A percentile compares a stretch with the other conserved stretches of the same genome.
Evolutionary conservation across 805 yeast genomes (phyloP).

Genomic region (Ogataea polymorpha): DNA sequence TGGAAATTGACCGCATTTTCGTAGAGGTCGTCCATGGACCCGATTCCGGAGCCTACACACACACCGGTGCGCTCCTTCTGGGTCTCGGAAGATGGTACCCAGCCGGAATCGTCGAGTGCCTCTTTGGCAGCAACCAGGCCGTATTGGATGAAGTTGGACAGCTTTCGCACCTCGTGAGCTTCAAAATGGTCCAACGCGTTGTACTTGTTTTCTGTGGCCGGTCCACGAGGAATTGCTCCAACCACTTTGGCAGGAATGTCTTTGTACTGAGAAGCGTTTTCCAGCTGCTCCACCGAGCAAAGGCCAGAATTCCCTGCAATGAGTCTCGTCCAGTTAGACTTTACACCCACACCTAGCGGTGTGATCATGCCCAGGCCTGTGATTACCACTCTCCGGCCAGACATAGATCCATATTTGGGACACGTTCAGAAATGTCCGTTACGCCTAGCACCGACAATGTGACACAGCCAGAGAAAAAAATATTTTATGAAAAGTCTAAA

Average conservation of each 20-base stretch:
- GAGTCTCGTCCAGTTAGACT: slow-evolving; percentile 51
- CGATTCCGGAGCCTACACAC: slow-evolving; percentile 91
- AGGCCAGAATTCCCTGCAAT: slow-evolving; percentile 56
- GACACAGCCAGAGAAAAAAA: slow-evolving; percentile 8
- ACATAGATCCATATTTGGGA: slow-evolving; percentile 7
- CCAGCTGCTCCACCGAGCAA: slow-evolving; percentile 46
- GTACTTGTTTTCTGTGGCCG: slow-evolving; percentile 46
- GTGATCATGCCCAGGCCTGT: slow-evolving; percentile 88
- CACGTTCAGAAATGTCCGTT: neutral
- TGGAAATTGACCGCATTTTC: slow-evolving; percentile 56
- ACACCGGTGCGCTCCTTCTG: slow-evolving; percentile 55
- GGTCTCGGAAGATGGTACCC: slow-evolving; percentile 39
- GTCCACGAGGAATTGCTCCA: slow-evolving; percentile 40
- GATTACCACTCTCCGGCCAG: slow-evolving; percentile 66
- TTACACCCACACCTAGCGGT: slow-evolving; percentile 77
- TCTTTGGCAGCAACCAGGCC: slow-evolving; percentile 74
- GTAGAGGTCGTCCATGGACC: slow-evolving; percentile 72
- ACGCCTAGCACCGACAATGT: neutral
- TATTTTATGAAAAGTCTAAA: slow-evolving; percentile 3
- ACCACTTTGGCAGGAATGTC: slow-evolving; percentile 18
- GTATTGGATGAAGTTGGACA: slow-evolving; percentile 73
- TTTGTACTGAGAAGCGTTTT: slow-evolving; percentile 44
- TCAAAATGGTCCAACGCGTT: slow-evolving; percentile 48
- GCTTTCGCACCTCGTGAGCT: slow-evolving; percentile 49
- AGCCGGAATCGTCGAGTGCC: slow-evolving; percentile 69